phyloP scores from a whole-genome alignment of 352 stramenopile genomes.

The Globisporangium parvum region DNA sequence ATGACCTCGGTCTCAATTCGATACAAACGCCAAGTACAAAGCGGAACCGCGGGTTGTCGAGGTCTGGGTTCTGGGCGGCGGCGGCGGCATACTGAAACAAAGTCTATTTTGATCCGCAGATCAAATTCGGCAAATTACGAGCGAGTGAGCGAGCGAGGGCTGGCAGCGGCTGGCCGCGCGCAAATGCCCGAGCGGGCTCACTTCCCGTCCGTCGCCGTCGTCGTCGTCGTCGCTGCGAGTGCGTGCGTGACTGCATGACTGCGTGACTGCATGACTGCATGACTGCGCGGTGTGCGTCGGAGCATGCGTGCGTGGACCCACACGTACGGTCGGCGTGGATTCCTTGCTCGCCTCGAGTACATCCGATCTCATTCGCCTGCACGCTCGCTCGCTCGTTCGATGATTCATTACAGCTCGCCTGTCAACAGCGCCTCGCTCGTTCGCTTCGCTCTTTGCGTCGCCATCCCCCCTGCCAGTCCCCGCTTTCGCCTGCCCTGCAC shows the following conservation, averaged over 20 bases:
- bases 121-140: too few relatives aligned
- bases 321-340: not conserved
- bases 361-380: not conserved
- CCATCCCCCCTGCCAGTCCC: too few relatives aligned
- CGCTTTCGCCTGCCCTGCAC: too few relatives aligned
- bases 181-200: conserved; percentile 7
- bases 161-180: too few relatives aligned
- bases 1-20: too few relatives aligned
- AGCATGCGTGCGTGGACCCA: not conserved
- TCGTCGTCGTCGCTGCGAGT: conserved; percentile 17
- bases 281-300: not conserved
- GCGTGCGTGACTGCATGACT: not conserved
- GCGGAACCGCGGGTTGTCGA: too few relatives aligned
- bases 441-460: not conserved
- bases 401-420: conserved; percentile 9
- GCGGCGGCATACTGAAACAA: too few relatives aligned
- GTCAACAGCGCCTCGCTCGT: not conserved
- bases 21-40: too few relatives aligned
- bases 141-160: too few relatives aligned
- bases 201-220: conserved; percentile 22
- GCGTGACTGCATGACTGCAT: not conserved
- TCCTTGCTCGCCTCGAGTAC: not conserved
- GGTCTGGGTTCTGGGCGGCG: too few relatives aligned
- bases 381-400: not conserved
- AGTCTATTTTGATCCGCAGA: too few relatives aligned